Conservation (phyloP, 495 filamentous ascomycete species). For the Astrocystis sublimbata region DNA sequence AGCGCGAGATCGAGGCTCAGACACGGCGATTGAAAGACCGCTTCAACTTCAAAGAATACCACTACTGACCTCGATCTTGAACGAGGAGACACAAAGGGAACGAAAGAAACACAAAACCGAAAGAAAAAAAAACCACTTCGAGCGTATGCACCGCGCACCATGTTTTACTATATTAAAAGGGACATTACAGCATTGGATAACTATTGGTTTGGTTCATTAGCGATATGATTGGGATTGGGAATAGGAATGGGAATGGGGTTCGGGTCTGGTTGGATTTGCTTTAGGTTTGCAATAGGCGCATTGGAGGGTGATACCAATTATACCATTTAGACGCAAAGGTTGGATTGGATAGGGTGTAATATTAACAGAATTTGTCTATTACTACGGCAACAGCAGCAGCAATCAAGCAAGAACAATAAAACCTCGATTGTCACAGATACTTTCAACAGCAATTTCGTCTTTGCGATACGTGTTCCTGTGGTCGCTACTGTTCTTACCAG, state of each 20-base stretch:
- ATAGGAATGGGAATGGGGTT: too few species aligned
- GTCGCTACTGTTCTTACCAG: too few species aligned
- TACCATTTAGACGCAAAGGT: slow-evolving; percentile 12
- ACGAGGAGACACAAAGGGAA: not conserved
- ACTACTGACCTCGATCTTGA: not conserved
- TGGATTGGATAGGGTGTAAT: too few species aligned
- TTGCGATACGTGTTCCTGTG: not conserved
- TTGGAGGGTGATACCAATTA: slow-evolving; percentile 19
- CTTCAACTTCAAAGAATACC: slow-evolving; percentile 12
- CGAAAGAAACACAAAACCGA: not conserved
- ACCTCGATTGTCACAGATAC: not conserved
- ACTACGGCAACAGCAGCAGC: not conserved
- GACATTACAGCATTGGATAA: not conserved
- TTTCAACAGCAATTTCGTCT: not conserved
- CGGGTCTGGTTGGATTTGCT: slow-evolving; percentile 6
- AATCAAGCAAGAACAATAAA: slow-evolving; percentile 8
- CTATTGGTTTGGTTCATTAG: not conserved
- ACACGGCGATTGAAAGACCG: slow-evolving; percentile 27
- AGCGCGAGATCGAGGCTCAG: slow-evolving; percentile 30
- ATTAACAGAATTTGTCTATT: too few species aligned
- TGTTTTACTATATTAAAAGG: slow-evolving; percentile 15
- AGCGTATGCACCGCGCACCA: not conserved
- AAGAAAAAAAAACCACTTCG: not conserved
- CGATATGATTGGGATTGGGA: not conserved
- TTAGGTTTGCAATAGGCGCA: slow-evolving; percentile 5